Evolutionary conservation across 169 alveolate species (phyloP), one percentile per base, ranked within the genome.

Genomic region (Plasmodium billcollinsi): DNA sequence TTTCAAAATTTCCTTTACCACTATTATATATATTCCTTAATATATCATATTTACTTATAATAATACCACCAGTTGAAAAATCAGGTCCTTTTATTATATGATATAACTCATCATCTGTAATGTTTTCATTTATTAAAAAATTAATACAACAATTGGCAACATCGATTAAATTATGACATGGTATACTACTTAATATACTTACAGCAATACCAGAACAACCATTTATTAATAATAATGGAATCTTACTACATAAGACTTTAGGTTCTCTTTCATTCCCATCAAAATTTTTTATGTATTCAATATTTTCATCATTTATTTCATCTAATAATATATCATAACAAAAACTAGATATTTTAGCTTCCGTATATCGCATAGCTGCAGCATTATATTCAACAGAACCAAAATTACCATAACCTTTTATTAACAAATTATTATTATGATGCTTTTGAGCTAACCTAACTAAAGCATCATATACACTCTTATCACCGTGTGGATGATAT

Each of bases 281-380:
- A 73, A 95, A 95, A 71, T 95, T 95, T 20, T 95, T 95, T 43
- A 91, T 80, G 61, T 93, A 92, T 12, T 93, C 95, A 18, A 95
- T 85, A 26, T 96, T 93, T 21, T 93, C 93, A 43, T 75, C 90
- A 50, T 72, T 80, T 50, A 95, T 70, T 63, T 95, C 96, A 65
- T 88, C 74, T 74, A 95, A 72, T 29, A 94, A 83, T 2, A 92
- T 69, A 63, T 92, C 93, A 69, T 93, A 93, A 88, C 97, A 94
- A 75, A 91, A 74, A 54, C 39, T 62, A 3, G 70, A 63, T 47
- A 95, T 78, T 26, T 95, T 62, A 72, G 97, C 95, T 66, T 95
- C 97, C 6, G 97, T 95, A 88, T 95, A 95, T 66, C 97, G 73
- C 97, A 95, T 95, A 2, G 97, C 97, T 6, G 97, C 97, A 2